These are phyloP conservation scores for Toxicodendron radicans DNA, from an alignment of 345 rosid genomes.

Conservation along the genomic window DNA sequence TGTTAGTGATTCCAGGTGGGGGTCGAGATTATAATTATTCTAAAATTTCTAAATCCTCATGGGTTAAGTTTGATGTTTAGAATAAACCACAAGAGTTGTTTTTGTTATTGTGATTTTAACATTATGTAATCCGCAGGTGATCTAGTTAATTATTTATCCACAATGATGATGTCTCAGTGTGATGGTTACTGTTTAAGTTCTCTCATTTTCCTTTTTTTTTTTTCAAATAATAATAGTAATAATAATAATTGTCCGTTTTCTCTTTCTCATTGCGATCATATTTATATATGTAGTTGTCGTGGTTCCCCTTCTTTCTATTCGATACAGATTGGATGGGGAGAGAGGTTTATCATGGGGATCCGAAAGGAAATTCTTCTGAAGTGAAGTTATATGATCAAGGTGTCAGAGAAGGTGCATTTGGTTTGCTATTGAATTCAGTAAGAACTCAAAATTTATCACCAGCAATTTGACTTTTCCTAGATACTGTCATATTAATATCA, in stretches of 20 bases:
- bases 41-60: neutral
- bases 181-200: slow-evolving; percentile 11
- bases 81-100: neutral
- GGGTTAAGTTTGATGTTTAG: neutral
- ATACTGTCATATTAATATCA: neutral
- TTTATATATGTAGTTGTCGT: slow-evolving; percentile 71
- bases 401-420: slow-evolving; percentile 98
- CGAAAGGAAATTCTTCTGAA: slow-evolving; percentile 55
- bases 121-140: neutral
- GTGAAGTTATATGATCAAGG: slow-evolving; percentile 76
- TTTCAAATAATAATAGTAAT: too few relatives aligned
- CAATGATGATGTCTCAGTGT: too few relatives aligned
- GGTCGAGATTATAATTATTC: neutral
- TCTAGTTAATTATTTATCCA: too few relatives aligned
- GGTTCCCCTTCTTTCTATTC: slow-evolving; percentile 98
- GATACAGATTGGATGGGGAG: slow-evolving; percentile 99
- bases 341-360: slow-evolving; percentile 95
- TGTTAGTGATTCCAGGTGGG: neutral
- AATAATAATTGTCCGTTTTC: neutral
- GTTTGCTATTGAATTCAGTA: slow-evolving; percentile 99
- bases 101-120: neutral
- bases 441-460: slow-evolving; percentile 57
- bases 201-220: neutral
- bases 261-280: slow-evolving; percentile 16
- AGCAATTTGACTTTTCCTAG: slow-evolving; percentile 16